Conservation (phyloP, 73 alveolate genomes). For the Paramecium octaurelia region DNA sequence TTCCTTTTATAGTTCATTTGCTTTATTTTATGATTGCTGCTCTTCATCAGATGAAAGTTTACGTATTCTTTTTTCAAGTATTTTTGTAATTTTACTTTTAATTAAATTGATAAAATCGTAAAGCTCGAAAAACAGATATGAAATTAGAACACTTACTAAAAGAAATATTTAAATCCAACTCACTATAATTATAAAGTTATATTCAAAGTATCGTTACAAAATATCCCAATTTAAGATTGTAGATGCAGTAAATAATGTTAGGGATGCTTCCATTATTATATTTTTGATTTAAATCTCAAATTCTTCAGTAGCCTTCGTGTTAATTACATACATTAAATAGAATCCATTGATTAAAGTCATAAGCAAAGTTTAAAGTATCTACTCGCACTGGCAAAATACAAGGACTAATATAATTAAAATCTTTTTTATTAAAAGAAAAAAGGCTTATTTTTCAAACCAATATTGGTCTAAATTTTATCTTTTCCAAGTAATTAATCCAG, state of each 20-base stretch:
- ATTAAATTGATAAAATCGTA: background rate
- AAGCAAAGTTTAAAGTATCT: background rate
- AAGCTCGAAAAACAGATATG: background rate
- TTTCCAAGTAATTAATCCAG: background rate
- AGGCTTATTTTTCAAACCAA: background rate
- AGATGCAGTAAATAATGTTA: background rate
- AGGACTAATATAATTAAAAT: background rate
- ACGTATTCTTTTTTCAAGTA: background rate
- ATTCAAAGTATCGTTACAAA: background rate
- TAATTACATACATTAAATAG: background rate
- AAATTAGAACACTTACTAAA: background rate
- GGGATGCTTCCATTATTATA: background rate
- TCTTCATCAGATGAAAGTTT: background rate
- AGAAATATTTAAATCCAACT: background rate
- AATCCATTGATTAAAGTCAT: background rate
- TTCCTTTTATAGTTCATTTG: no score
- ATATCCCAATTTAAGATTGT: background rate
- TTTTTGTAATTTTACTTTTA: background rate
- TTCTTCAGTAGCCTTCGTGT: background rate
- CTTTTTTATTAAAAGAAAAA: background rate
- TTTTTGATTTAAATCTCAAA: background rate
- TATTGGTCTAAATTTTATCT: background rate
- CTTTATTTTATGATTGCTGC: background rate
- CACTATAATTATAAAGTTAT: background rate
- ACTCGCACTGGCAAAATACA: background rate